Percentiles rank a stretch among this genome's conserved stretches.
Conservation (phyloP, 139 green algal genomes). For the Chlorella ohadii region DNA sequence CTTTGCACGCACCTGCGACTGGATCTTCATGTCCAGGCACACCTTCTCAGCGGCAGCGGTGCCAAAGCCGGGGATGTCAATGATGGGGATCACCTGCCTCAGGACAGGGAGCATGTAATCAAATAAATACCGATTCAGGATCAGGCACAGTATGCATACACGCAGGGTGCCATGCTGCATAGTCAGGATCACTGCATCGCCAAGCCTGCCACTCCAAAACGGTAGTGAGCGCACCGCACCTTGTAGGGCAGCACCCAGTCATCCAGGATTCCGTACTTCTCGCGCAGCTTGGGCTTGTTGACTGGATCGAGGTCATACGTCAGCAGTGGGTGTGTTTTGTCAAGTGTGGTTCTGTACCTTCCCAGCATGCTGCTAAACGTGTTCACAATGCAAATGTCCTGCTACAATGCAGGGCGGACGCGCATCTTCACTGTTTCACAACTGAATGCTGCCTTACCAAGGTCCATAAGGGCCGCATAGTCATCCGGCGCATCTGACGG, state of each 20-base stretch:
- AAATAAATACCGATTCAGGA: too few relatives aligned
- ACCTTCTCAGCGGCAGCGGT: slow-evolving; percentile 82
- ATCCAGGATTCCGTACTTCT: slow-evolving; percentile 94
- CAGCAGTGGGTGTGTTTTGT: too few relatives aligned
- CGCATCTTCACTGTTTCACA: too few relatives aligned
- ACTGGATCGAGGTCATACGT: too few relatives aligned
- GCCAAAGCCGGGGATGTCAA: slow-evolving; percentile 96
- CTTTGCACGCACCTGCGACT: slow-evolving; percentile 57
- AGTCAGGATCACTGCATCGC: too few relatives aligned
- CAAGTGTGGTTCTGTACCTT: too few relatives aligned
- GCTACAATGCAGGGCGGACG: too few relatives aligned
- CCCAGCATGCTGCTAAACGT: not conserved
- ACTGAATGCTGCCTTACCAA: not conserved
- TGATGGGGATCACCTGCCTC: slow-evolving; percentile 89
- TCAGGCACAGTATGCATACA: too few relatives aligned
- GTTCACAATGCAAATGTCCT: too few relatives aligned
- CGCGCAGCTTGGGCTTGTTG: slow-evolving; percentile 93
- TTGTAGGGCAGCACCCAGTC: slow-evolving; percentile 97
- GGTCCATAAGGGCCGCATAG: slow-evolving; percentile 77
- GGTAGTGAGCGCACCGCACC: slow-evolving; percentile 3
- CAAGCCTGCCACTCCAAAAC: not conserved
- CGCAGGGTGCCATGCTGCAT: too few relatives aligned
- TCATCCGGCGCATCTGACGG: slow-evolving; percentile 97
- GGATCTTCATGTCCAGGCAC: slow-evolving; percentile 94
- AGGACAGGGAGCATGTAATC: too few relatives aligned